Evolutionary conservation across 257 asterid genomes (phyloP).

Genomic region (Asclepias syriaca): DNA sequence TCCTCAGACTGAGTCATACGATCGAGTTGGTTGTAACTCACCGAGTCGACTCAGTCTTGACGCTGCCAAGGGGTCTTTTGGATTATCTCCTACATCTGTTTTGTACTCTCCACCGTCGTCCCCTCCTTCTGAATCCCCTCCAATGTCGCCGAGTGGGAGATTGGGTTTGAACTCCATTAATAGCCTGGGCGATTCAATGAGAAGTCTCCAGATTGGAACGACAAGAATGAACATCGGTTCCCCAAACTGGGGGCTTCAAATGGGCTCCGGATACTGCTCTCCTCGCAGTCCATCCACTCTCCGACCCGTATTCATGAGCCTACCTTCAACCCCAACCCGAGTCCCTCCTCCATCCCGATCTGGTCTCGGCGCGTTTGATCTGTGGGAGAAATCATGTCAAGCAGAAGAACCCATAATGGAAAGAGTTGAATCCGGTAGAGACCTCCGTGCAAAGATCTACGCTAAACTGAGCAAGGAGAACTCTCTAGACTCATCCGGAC

Average conservation of each 20-base stretch:
- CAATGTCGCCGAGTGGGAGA: conserved; percentile 44
- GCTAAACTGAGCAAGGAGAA: conserved; percentile 73
- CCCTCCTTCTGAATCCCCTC: conserved; percentile 52
- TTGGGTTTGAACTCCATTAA: conserved; percentile 36
- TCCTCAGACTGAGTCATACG: conserved; percentile 38
- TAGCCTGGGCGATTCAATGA: conserved; percentile 55
- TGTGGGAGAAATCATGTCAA: conserved; percentile 31
- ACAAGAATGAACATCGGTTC: conserved; percentile 35
- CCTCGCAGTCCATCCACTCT: conserved; percentile 44
- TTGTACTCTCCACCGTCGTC: conserved; percentile 48
- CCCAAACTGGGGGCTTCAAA: conserved; percentile 48
- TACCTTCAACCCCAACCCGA: conserved; percentile 55
- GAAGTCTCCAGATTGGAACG: conserved; percentile 51
- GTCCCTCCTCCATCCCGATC: conserved; percentile 26
- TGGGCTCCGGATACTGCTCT: conserved; percentile 43
- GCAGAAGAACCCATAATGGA: conserved; percentile 76
- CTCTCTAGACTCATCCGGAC: conserved; percentile 50
- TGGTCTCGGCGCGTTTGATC: conserved; percentile 36
- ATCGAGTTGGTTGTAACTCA: conserved; percentile 24
- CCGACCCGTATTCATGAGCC: conserved; percentile 52
- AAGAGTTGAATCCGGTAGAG: conserved; percentile 75
- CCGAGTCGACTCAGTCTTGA: conserved; percentile 25
- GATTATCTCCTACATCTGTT: conserved; percentile 28
- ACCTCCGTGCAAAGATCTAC: conserved; percentile 61
- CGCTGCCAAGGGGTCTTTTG: conserved; percentile 21